Percentiles rank a stretch among this genome's conserved stretches.
These are phyloP conservation scores for Prunus mongolica DNA, from an alignment of 306 rosid genomes.

Conservation along the genomic window DNA sequence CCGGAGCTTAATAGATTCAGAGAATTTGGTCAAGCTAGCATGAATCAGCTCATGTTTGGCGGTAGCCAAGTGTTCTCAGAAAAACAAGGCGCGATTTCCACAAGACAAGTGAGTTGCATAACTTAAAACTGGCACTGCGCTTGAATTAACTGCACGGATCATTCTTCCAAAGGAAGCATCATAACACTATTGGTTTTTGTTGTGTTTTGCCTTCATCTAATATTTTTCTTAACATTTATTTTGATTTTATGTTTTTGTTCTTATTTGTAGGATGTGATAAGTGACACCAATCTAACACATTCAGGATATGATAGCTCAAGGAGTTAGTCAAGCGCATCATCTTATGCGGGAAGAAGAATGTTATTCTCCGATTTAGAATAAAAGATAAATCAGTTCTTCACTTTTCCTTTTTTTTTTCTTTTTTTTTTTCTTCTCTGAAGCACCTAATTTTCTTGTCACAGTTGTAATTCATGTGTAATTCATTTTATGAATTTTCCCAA, in stretches of 20 bases:
- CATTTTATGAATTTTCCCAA: too few relatives aligned
- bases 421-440: background rate
- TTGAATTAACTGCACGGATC: too few relatives aligned
- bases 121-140: background rate
- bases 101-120: conserved; percentile 39
- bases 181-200: background rate
- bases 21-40: conserved; percentile 49
- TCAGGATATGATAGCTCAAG: conserved; percentile 37
- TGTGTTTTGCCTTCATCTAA: too few relatives aligned
- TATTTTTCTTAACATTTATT: background rate
- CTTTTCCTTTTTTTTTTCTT: background rate
- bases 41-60: conserved; percentile 29
- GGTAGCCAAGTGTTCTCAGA: background rate
- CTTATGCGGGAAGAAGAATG: conserved; percentile 14
- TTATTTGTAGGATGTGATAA: conserved; percentile 35
- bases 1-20: conserved; percentile 68
- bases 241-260: too few relatives aligned
- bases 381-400: background rate
- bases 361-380: background rate
- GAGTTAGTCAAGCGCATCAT: conserved; percentile 37
- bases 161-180: background rate
- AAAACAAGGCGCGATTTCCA: conserved; percentile 10
- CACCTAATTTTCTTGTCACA: too few relatives aligned
- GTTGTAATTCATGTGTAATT: too few relatives aligned
- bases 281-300: conserved; percentile 22